These are phyloP conservation scores for Tolypocladium cylindrosporum DNA, from an alignment of 2,329 filamentous ascomycete species.

Conservation along the genomic window DNA sequence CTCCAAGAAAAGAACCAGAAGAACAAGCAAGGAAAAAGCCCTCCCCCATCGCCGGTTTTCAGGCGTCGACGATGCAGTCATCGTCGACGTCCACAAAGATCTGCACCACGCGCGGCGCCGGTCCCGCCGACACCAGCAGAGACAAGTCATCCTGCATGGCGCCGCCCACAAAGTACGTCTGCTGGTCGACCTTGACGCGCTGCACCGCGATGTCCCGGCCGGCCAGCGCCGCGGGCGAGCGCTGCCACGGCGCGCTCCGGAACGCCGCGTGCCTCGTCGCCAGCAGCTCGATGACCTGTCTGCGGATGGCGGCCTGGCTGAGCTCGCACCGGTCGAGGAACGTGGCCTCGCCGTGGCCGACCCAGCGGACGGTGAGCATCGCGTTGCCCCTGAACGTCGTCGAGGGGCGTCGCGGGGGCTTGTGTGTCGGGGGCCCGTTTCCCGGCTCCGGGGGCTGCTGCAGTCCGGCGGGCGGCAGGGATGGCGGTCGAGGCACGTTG, in stretches of 20 bases:
- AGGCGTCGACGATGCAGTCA: not conserved
- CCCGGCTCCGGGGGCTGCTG: not conserved
- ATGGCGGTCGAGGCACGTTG: not conserved
- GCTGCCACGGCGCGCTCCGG: not conserved
- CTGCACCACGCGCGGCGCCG: not conserved
- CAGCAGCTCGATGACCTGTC: slow-evolving; percentile 11
- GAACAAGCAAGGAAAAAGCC: not conserved
- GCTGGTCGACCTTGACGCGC: slow-evolving; percentile 11
- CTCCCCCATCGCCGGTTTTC: not conserved
- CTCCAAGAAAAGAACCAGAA: not conserved
- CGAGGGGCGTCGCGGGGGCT: not conserved
- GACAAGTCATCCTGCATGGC: slow-evolving; percentile 16
- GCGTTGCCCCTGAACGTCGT: slow-evolving; percentile 2
- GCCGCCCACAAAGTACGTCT: slow-evolving; percentile 12
- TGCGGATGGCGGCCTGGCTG: slow-evolving; percentile 22
- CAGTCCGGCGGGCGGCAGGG: not conserved
- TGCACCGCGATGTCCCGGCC: slow-evolving; percentile 8
- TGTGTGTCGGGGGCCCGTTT: not conserved
- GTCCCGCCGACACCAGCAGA: slow-evolving; percentile 11
- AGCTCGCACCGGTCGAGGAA: slow-evolving; percentile 17
- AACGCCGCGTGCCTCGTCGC: slow-evolving; percentile 8
- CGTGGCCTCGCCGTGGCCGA: slow-evolving; percentile 17
- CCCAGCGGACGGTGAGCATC: slow-evolving; percentile 16
- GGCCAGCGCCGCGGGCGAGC: slow-evolving; percentile 1
- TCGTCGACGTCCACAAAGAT: not conserved